Evolutionary conservation across 768 basidiomycete species (phyloP).

Genomic region (Daedaleopsis sinensis): DNA sequence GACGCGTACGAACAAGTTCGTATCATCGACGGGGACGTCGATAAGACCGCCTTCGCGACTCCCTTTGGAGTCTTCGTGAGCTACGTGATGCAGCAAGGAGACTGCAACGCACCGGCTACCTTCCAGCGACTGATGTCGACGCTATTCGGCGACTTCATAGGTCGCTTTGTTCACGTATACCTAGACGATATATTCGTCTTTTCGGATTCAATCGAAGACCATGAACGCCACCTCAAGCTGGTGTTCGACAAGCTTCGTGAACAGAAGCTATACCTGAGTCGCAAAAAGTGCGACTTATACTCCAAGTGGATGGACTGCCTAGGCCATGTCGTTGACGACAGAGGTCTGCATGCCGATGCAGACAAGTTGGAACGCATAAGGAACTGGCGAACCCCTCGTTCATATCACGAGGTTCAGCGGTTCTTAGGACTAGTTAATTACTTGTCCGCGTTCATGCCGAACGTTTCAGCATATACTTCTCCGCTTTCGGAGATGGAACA

Average conservation of each 20-base stretch:
- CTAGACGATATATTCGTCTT: constrained; percentile 49
- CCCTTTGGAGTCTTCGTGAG: constrained; percentile 40
- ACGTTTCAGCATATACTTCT: constrained; percentile 35
- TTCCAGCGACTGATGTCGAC: constrained; percentile 48
- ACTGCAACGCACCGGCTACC: constrained; percentile 48
- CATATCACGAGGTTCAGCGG: constrained; percentile 39
- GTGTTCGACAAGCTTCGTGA: constrained; percentile 35
- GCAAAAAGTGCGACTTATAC: constrained; percentile 38
- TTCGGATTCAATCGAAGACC: constrained; percentile 40
- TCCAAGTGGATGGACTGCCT: constrained; percentile 37
- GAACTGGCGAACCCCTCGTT: constrained; percentile 37
- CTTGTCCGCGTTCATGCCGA: constrained; percentile 39
- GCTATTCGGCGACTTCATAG: constrained; percentile 43
- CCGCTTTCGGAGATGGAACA: constrained; percentile 33
- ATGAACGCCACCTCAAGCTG: constrained; percentile 35
- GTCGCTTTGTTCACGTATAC: constrained; percentile 44
- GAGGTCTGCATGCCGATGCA: constrained; percentile 38
- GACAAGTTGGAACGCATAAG: constrained; percentile 40
- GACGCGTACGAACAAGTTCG: constrained; percentile 49
- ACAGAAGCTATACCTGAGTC: constrained; percentile 36
- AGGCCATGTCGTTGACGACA: constrained; percentile 43
- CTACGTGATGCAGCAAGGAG: constrained; percentile 45
- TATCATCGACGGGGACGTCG: constrained; percentile 33
- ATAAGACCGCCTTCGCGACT: constrained; percentile 39
- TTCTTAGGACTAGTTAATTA: constrained; percentile 47